These are phyloP conservation scores for Xerocomus amazonicus DNA, from an alignment of 1,284 basidiomycete species.

Conservation along the genomic window DNA sequence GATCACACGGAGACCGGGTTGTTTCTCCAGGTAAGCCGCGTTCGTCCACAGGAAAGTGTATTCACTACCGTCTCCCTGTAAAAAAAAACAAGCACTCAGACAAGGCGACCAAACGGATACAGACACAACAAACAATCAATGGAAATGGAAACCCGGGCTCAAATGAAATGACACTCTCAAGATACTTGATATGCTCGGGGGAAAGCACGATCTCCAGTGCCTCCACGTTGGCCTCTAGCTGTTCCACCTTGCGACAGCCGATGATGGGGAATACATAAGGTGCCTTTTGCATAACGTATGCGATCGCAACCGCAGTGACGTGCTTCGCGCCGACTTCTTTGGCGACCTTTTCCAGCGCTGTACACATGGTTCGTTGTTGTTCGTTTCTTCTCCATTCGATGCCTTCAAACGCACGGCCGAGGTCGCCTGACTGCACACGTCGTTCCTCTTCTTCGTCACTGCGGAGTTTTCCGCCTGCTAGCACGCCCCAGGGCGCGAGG, in stretches of 20 bases:
- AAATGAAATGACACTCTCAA: slow-evolving; percentile 41
- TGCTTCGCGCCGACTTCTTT: slow-evolving; percentile 3
- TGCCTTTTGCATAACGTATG: slow-evolving; percentile 46
- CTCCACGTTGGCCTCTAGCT: slow-evolving; percentile 45
- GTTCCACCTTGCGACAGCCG: slow-evolving; percentile 50
- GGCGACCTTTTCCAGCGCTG: slow-evolving; percentile 1
- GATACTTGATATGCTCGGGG: slow-evolving; percentile 40
- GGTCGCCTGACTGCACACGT: slow-evolving; percentile 3
- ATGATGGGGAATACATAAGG: slow-evolving; percentile 50
- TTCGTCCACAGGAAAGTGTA: background rate
- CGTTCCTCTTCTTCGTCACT: slow-evolving; percentile 10
- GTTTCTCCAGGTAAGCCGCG: slow-evolving; percentile 3
- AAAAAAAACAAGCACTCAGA: background rate
- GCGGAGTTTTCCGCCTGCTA: slow-evolving; percentile 7
- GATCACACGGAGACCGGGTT: background rate
- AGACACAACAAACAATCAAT: slow-evolving; percentile 2
- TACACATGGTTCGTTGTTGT: background rate
- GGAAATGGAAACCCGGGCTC: slow-evolving; percentile 40
- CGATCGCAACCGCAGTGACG: slow-evolving; percentile 38
- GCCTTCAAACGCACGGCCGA: background rate
- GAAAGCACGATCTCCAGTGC: slow-evolving; percentile 44
- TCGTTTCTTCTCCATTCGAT: slow-evolving; percentile 3
- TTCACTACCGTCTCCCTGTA: slow-evolving; percentile 2
- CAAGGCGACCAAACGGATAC: background rate
- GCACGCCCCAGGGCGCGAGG: slow-evolving; percentile 6